Evolutionary conservation across 768 basidiomycete species (phyloP).

Genomic region (Leccinum barrowsii): DNA sequence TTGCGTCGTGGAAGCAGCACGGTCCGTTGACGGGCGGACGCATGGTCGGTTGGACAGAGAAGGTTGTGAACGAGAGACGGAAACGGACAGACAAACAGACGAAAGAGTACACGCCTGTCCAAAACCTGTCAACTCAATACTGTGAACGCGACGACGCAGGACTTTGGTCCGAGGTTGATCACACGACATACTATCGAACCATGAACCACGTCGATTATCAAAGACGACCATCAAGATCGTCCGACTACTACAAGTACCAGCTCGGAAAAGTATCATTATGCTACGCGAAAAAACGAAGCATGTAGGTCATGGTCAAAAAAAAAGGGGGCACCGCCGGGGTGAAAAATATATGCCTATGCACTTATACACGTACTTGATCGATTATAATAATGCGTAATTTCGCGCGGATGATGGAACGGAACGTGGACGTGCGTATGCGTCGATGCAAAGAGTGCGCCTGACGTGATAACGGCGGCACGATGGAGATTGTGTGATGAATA

Average conservation of each 20-base stretch:
- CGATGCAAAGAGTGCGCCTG: conserved; percentile 14
- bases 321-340: conserved; percentile 12
- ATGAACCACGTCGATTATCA: conserved; percentile 7
- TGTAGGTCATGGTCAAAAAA: conserved; percentile 9
- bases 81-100: neutral
- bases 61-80: neutral
- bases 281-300: conserved; percentile 10
- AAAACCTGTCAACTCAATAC: neutral
- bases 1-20: conserved; percentile 9
- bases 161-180: neutral
- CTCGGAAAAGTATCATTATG: conserved; percentile 6
- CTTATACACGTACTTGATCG: conserved; percentile 16
- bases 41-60: neutral
- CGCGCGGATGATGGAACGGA: neutral
- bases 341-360: conserved; percentile 24
- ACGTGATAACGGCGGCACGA: conserved; percentile 6
- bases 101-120: neutral
- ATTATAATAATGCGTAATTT: conserved; percentile 32
- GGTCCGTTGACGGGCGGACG: neutral
- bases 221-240: conserved; percentile 17
- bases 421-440: conserved; percentile 11
- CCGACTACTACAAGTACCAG: conserved; percentile 10
- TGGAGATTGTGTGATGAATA: conserved; percentile 15
- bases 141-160: neutral
- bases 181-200: neutral